Base-by-base conservation (phyloP, 257 asterid species). In the Przewalskia tangutica region DNA sequence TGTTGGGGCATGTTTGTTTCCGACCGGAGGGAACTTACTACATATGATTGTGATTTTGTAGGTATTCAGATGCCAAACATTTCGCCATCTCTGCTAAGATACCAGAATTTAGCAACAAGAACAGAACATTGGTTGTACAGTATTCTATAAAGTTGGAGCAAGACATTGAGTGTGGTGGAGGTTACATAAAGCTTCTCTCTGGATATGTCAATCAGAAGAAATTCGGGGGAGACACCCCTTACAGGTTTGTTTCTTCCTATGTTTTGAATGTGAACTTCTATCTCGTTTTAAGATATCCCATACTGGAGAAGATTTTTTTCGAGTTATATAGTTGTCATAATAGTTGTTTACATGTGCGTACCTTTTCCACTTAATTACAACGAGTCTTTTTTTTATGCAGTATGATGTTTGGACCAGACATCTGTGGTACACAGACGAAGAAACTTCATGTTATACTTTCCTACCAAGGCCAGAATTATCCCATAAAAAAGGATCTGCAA, bases 161-260 rank as follows among this genome's bases (percentile, higher is more conserved):
- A 86, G 98, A 95, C 86, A 95, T 95, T 70, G 99, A 95, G 87
- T 95, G 99, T 63, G 99, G 99, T 34, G 99, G 99, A 6, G 99
- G 98, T 68, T 95, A 95, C 64, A 90, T 95, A 46, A 95, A 95
- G 92, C 97, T 95, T 87, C 93, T 87, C 20, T 95, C 99, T 56
- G 98, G 97, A 83, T 94, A 83, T 84, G 98, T 94, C 53, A 95
- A 94, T 82, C 99, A 96, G 83, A 96, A 96, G 93, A 96, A 96
- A 85, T 94, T 93, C 77, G 98, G 99, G 3, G 99, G 99, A 16
- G 99, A 94, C 83, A 96, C 99, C 66, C 99, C 99, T 79, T 96
- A 96, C 93, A 96, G 97, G 99, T 93, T 84, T 14, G 83, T 18
- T 70, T 53, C 62, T 50, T 8, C 7, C 46, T 50, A 50, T 36